phyloP scores from a whole-genome alignment of 2,329 filamentous ascomycete genomes.

The Fusarium beomiforme region DNA sequence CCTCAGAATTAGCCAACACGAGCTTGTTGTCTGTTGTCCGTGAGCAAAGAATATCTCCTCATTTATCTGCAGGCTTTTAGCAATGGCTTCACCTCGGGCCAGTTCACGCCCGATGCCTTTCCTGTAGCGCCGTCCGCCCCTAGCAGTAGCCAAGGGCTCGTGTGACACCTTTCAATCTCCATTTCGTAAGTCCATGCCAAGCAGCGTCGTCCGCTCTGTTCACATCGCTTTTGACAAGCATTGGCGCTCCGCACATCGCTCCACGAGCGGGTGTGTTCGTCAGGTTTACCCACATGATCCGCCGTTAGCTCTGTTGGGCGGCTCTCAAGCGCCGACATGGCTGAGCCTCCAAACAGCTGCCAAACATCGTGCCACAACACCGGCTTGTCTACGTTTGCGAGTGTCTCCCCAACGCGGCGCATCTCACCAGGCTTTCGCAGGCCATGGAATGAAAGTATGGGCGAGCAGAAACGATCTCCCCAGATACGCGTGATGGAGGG shows the following conservation, averaged over 20 bases:
- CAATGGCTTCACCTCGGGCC: conserved; percentile 43
- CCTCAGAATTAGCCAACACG: neutral
- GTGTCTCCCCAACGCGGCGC: conserved; percentile 54
- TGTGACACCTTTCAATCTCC: conserved; percentile 52
- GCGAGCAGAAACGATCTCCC: conserved; percentile 62
- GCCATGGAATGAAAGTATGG: conserved; percentile 64
- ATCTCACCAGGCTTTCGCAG: conserved; percentile 58
- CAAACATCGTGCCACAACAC: conserved; percentile 63
- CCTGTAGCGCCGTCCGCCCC: conserved; percentile 46
- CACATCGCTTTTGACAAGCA: conserved; percentile 57
- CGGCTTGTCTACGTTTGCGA: conserved; percentile 51
- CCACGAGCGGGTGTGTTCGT: conserved; percentile 54
- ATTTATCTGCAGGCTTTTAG: conserved; percentile 38
- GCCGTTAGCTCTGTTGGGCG: conserved; percentile 51
- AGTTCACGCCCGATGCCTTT: conserved; percentile 48
- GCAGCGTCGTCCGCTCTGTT: conserved; percentile 51
- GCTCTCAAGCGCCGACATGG: conserved; percentile 51
- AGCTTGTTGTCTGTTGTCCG: neutral
- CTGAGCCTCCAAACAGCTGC: conserved; percentile 56
- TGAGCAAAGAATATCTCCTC: conserved; percentile 5
- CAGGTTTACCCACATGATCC: conserved; percentile 63
- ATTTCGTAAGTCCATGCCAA: conserved; percentile 63
- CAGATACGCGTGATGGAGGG: conserved; percentile 60
- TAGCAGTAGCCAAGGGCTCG: conserved; percentile 61
- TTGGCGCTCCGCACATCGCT: conserved; percentile 51